Percentiles rank a stretch among this genome's conserved stretches.
Conservation (phyloP, 352 stramenopile species). For the Globisporangium recalcitrans region DNA sequence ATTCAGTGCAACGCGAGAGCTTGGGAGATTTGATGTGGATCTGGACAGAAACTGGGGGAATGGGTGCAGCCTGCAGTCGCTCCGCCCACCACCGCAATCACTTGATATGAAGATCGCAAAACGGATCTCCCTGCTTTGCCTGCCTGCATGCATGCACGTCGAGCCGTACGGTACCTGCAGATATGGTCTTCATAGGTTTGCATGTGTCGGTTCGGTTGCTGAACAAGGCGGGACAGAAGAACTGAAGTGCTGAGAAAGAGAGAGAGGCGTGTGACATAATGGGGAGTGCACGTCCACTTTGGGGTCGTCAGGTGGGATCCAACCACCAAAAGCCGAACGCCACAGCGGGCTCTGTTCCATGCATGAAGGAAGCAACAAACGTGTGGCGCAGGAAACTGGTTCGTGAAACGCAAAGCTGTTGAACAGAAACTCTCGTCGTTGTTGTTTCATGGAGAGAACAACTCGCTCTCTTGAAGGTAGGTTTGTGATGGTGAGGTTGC, state of each 20-base stretch:
- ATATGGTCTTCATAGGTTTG: neutral
- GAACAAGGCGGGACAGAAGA: neutral
- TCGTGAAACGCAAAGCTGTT: neutral
- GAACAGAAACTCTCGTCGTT: neutral
- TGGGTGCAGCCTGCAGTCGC: no score
- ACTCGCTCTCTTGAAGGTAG: neutral
- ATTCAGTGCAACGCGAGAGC: neutral
- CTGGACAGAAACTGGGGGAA: neutral
- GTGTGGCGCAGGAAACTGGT: neutral
- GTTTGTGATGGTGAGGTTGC: neutral
- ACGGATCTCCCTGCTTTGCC: neutral
- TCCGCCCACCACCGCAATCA: neutral
- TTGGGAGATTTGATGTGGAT: neutral
- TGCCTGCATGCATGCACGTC: neutral
- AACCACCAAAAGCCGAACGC: neutral
- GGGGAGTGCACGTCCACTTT: neutral
- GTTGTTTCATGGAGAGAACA: conserved; percentile 1
- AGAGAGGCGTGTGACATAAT: neutral
- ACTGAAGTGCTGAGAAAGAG: neutral
- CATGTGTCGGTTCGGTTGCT: neutral
- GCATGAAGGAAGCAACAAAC: no score
- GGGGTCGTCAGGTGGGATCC: neutral
- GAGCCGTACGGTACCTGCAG: neutral
- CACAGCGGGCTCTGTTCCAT: neutral
- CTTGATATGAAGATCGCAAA: neutral